Conservation (phyloP, 2,329 filamentous ascomycete species). For the Xylariaceae sp. region DNA sequence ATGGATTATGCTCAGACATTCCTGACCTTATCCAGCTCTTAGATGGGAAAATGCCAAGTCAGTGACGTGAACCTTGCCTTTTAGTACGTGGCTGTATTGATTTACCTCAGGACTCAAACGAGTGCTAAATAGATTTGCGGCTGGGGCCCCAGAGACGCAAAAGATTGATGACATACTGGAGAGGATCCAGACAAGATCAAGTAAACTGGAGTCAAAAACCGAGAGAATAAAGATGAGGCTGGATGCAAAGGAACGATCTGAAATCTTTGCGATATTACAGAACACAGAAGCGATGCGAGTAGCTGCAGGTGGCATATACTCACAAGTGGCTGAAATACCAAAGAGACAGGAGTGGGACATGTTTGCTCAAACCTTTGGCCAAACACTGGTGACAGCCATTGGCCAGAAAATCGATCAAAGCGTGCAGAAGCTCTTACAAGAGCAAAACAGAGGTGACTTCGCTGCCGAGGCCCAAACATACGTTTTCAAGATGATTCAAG, state of each 20-base stretch:
- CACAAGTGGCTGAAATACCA: not conserved
- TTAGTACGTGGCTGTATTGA: not conserved
- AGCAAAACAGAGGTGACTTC: constrained; percentile 1
- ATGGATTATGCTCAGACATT: constrained; percentile 4
- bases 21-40: constrained; percentile 6
- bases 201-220: constrained; percentile 2
- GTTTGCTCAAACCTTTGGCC: not conserved
- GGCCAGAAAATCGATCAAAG: not conserved
- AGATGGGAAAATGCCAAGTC: constrained; percentile 3
- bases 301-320: not conserved
- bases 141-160: not conserved
- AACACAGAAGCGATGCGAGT: not conserved
- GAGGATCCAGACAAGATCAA: not conserved
- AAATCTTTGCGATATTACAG: constrained; percentile 2
- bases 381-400: not conserved
- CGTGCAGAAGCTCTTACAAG: not conserved
- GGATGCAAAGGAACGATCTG: constrained; percentile 3
- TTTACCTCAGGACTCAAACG: not conserved
- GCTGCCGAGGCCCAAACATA: constrained; percentile 3
- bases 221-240: constrained; percentile 4
- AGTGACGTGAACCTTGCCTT: not conserved
- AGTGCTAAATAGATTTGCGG: constrained; percentile 3
- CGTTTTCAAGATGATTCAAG: constrained; percentile 5
- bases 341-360: not conserved
- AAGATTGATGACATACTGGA: constrained; percentile 4